These are phyloP conservation scores for Scheffersomyces ergatensis DNA, from an alignment of 805 yeast species.

Conservation along the genomic window DNA sequence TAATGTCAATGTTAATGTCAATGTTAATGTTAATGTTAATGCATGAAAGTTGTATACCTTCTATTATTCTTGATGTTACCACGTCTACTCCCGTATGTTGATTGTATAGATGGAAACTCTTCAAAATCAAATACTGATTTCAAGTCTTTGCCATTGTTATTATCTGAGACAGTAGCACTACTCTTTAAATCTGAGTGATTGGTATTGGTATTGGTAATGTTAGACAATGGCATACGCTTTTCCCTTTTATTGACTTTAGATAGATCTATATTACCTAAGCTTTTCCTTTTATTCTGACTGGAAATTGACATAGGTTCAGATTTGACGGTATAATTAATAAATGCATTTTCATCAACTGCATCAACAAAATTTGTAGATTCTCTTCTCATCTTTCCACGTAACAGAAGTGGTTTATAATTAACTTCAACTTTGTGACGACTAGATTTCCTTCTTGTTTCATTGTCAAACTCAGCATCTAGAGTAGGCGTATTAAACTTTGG, in stretches of 20 bases:
- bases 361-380: slow-evolving; percentile 57
- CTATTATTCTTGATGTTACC: not conserved
- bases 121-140: slow-evolving; percentile 42
- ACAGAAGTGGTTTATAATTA: slow-evolving; percentile 66
- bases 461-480: slow-evolving; percentile 1
- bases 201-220: slow-evolving; percentile 27
- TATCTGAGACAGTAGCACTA: no score
- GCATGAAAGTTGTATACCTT: slow-evolving; percentile 3
- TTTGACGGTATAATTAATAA: slow-evolving; percentile 7
- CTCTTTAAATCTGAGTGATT: no score
- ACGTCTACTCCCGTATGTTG: not conserved
- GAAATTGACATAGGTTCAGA: not conserved
- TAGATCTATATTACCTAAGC: not conserved
- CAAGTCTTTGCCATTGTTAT: slow-evolving; percentile 13
- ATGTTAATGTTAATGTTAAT: not conserved
- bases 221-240: slow-evolving; percentile 18
- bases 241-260: slow-evolving; percentile 1
- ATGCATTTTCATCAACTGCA: slow-evolving; percentile 47
- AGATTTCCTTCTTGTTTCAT: slow-evolving; percentile 27
- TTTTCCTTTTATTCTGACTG: not conserved
- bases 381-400: slow-evolving; percentile 68
- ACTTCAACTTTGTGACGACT: slow-evolving; percentile 57
- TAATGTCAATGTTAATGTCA: not conserved
- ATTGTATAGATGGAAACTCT: slow-evolving; percentile 7
- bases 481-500: slow-evolving; percentile 3